These are phyloP conservation scores for Fusarium tjaetaba DNA, from an alignment of 2,329 filamentous ascomycete species.

Conservation along the genomic window DNA sequence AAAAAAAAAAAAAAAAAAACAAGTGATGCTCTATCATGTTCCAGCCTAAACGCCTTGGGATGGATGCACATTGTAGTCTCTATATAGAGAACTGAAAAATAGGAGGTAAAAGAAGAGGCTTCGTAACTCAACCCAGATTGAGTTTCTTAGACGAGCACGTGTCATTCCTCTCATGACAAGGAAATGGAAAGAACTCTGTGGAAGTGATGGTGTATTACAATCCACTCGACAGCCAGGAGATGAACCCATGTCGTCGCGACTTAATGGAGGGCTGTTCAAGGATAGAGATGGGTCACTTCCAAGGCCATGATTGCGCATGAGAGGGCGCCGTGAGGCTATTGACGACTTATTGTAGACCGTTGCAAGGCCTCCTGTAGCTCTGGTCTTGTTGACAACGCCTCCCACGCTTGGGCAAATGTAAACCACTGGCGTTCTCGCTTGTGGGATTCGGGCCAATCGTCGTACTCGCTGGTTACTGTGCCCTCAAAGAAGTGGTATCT, in stretches of 20 bases:
- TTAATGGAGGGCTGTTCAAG: background rate
- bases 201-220: background rate
- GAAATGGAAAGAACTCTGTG: background rate
- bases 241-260: background rate
- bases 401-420: conserved; percentile 81
- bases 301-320: background rate
- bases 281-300: background rate
- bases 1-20: no score
- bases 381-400: conserved; percentile 79
- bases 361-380: conserved; percentile 90
- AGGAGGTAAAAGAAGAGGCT: conserved; percentile 9
- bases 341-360: conserved; percentile 74
- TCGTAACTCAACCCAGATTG: background rate
- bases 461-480: conserved; percentile 85
- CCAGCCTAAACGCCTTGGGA: conserved; percentile 47
- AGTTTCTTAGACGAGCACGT: conserved; percentile 3
- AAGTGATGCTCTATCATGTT: conserved; percentile 45
- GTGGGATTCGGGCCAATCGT: conserved; percentile 91
- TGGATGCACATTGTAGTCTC: conserved; percentile 40
- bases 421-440: conserved; percentile 94
- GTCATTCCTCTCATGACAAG: conserved; percentile 25
- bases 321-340: conserved; percentile 30
- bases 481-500: conserved; percentile 87
- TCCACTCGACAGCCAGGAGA: background rate
- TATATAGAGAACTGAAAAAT: conserved; percentile 31